Evolutionary conservation across 1,284 basidiomycete genomes (phyloP).

Genomic region (Coniferiporia weirii): DNA sequence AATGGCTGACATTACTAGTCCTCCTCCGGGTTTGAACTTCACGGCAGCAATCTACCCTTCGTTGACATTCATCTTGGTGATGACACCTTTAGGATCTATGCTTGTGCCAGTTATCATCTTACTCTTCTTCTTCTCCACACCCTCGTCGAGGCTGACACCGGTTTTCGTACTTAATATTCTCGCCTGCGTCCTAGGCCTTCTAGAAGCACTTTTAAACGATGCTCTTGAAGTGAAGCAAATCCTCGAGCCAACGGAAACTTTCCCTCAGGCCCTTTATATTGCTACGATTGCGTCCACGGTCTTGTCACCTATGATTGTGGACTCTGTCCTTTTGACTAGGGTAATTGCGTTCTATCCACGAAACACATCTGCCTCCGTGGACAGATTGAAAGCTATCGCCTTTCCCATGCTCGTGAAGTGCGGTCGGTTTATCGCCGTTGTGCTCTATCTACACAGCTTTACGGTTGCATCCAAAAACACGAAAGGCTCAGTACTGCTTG

Average conservation of each 20-base stretch:
- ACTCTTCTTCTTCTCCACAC: conserved; percentile 28
- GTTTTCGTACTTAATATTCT: conserved; percentile 32
- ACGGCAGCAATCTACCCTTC: conserved; percentile 25
- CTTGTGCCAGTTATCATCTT: conserved; percentile 29
- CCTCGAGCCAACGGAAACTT: conserved; percentile 20
- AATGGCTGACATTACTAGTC: not conserved
- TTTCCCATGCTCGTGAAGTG: conserved; percentile 27
- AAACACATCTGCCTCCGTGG: conserved; percentile 20
- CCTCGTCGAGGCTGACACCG: conserved; percentile 23
- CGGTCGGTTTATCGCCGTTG: conserved; percentile 23
- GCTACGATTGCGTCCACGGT: conserved; percentile 22
- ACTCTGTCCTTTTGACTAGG: conserved; percentile 30
- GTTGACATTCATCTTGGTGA: conserved; percentile 28
- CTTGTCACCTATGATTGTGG: conserved; percentile 28
- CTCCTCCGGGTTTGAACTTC: conserved; percentile 26
- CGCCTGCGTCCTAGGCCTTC: conserved; percentile 26
- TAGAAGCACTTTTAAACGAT: conserved; percentile 24
- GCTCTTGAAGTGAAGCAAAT: conserved; percentile 19
- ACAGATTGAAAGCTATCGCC: conserved; percentile 22
- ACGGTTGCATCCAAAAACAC: conserved; percentile 21
- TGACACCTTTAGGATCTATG: conserved; percentile 26
- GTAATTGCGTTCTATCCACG: conserved; percentile 30
- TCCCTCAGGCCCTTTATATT: conserved; percentile 19
- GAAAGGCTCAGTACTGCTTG: conserved; percentile 13
- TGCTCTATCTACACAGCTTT: conserved; percentile 20